Evolutionary conservation across 2,329 filamentous ascomycete species (phyloP).

Genomic region (Fusarium sp.): DNA sequence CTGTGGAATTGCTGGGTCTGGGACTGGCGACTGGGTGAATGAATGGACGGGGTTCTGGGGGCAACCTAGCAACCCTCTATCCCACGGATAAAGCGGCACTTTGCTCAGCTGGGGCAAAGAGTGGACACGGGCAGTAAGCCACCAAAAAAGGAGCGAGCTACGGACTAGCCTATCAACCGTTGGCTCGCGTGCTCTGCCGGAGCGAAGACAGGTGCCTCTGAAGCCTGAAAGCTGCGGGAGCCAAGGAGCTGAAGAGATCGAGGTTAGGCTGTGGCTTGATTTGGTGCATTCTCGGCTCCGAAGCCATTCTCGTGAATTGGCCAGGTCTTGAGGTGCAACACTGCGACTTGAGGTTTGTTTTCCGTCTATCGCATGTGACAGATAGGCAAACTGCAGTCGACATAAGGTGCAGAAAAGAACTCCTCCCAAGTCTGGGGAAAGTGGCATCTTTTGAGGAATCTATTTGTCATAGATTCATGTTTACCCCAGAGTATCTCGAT

Average conservation of each 20-base stretch:
- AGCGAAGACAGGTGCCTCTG: not conserved
- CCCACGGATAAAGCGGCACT: constrained; percentile 35
- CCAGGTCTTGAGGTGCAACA: not conserved
- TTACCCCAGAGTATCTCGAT: constrained; percentile 25
- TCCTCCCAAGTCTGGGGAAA: constrained; percentile 23
- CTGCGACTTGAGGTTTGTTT: no score
- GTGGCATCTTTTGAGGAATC: constrained; percentile 19
- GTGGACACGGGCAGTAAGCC: constrained; percentile 10
- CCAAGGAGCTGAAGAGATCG: not conserved
- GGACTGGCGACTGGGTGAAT: no score
- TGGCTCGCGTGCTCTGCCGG: constrained; percentile 6
- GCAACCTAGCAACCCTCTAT: constrained; percentile 1
- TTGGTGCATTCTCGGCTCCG: not conserved
- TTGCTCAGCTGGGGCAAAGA: constrained; percentile 29
- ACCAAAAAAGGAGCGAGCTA: not conserved
- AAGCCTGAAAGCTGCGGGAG: not conserved
- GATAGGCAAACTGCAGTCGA: not conserved
- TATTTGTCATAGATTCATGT: constrained; percentile 34
- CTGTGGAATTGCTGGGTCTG: constrained; percentile 5
- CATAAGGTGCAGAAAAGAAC: not conserved
- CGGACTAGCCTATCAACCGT: constrained; percentile 19
- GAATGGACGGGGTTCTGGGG: not conserved
- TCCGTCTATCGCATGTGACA: not conserved
- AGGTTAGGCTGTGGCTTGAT: not conserved
- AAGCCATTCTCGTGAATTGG: not conserved